These are phyloP conservation scores for Endotrypanum monterogeii DNA, from an alignment of 208 protist genomes.

Conservation along the genomic window DNA sequence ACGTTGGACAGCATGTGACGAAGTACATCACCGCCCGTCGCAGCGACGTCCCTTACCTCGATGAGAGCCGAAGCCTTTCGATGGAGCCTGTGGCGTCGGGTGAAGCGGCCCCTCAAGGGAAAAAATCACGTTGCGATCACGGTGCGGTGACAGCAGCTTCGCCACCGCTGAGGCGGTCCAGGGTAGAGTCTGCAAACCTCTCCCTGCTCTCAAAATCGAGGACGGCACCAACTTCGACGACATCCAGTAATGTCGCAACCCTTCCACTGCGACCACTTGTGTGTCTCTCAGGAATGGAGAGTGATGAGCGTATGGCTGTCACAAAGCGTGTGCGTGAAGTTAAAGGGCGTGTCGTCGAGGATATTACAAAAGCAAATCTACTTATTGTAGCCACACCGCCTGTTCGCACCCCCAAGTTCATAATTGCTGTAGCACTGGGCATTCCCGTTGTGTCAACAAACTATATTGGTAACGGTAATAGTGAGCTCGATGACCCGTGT, in stretches of 20 bases:
- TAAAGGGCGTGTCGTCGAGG: conserved; percentile 51
- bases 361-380: conserved; percentile 55
- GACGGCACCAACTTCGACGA: background rate
- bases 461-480: conserved; percentile 37
- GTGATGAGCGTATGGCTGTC: conserved; percentile 29
- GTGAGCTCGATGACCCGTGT: conserved; percentile 17
- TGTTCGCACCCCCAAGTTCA: conserved; percentile 83
- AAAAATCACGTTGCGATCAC: background rate
- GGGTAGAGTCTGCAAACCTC: background rate
- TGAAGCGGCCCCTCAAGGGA: background rate
- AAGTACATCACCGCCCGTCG: background rate
- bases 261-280: conserved; percentile 23
- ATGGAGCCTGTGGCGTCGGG: background rate
- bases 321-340: conserved; percentile 44
- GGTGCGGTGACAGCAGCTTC: background rate
- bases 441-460: conserved; percentile 71
- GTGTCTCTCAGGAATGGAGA: conserved; percentile 78
- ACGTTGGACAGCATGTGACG: background rate
- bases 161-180: conserved; percentile 12
- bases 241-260: background rate
- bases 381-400: conserved; percentile 67
- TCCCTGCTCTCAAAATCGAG: too few relatives aligned
- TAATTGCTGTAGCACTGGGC: conserved; percentile 76
- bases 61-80: conserved; percentile 7
- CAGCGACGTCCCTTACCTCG: conserved; percentile 17